Conservation (phyloP, 2,329 filamentous ascomycete species). For the Botryotinia calthae region DNA sequence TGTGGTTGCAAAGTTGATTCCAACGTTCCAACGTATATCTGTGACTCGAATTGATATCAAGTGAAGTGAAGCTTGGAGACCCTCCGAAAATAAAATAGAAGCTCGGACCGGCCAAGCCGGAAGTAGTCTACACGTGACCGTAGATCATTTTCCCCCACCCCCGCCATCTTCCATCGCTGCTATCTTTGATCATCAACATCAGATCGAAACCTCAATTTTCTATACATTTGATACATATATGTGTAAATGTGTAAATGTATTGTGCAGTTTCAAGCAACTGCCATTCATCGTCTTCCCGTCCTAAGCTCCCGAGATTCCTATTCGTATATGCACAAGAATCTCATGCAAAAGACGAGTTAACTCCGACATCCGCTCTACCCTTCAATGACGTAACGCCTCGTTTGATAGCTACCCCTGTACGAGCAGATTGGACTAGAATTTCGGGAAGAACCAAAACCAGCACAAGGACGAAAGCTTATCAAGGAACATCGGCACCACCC, state of each 20-base stretch:
- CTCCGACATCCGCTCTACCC: constrained; percentile 8
- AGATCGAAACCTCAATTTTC: too few species aligned
- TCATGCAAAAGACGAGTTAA: background rate
- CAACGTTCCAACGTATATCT: background rate
- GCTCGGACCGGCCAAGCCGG: background rate
- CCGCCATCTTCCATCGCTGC: background rate
- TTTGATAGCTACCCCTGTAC: background rate
- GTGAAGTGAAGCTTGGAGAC: background rate
- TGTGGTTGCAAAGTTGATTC: background rate
- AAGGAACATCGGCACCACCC: constrained; percentile 2
- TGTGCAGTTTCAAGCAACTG: too few species aligned
- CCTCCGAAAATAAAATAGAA: background rate
- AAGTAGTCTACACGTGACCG: background rate
- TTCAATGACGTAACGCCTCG: background rate
- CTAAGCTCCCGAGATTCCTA: too few species aligned
- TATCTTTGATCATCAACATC: background rate
- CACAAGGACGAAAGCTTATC: background rate
- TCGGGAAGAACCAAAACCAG: background rate
- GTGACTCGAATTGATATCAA: background rate
- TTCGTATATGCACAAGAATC: background rate
- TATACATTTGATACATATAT: background rate
- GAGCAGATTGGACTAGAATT: background rate
- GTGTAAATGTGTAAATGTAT: too few species aligned
- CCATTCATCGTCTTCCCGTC: background rate
- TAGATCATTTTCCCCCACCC: background rate